phyloP scores from a whole-genome alignment of 192 early-diverging fungal genomes.

The Backusella psychrophila region DNA sequence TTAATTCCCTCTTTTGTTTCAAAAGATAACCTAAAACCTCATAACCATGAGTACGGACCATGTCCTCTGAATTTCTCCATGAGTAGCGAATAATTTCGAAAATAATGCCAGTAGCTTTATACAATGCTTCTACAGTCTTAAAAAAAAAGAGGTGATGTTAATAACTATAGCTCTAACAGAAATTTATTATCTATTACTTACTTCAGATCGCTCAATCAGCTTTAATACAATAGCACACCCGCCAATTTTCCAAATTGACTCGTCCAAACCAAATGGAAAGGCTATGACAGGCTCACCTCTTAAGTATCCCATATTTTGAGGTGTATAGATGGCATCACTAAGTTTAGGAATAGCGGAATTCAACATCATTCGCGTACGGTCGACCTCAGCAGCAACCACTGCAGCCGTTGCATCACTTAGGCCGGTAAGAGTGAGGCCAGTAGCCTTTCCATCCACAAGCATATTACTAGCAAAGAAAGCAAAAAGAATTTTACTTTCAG shows the following conservation, averaged over 20 bases:
- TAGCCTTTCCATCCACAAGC: slow-evolving; percentile 38
- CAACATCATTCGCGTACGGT: slow-evolving; percentile 30
- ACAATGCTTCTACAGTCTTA: slow-evolving; percentile 47
- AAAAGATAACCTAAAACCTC: slow-evolving; percentile 62
- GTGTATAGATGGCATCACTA: slow-evolving; percentile 40
- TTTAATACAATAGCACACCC: slow-evolving; percentile 63
- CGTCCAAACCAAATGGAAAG: slow-evolving; percentile 56
- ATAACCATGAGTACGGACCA: slow-evolving; percentile 66
- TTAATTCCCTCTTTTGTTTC: slow-evolving; percentile 60
- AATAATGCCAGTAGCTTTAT: slow-evolving; percentile 51
- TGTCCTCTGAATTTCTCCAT: slow-evolving; percentile 72
- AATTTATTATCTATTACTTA: slow-evolving; percentile 24
- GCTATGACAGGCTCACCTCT: slow-evolving; percentile 55
- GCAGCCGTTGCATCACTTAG: slow-evolving; percentile 33
- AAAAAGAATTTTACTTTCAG: slow-evolving; percentile 66
- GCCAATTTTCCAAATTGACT: slow-evolving; percentile 71
- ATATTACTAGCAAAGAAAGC: slow-evolving; percentile 55
- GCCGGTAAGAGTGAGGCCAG: slow-evolving; percentile 27
- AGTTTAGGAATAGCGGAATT: slow-evolving; percentile 59
- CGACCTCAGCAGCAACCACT: slow-evolving; percentile 16
- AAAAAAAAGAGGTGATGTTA: neutral
- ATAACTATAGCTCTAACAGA: neutral
- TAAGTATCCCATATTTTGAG: slow-evolving; percentile 43
- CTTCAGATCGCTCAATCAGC: slow-evolving; percentile 58
- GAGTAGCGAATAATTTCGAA: slow-evolving; percentile 59